Conservation (phyloP, 345 rosid genomes). For the Punica granatum region DNA sequence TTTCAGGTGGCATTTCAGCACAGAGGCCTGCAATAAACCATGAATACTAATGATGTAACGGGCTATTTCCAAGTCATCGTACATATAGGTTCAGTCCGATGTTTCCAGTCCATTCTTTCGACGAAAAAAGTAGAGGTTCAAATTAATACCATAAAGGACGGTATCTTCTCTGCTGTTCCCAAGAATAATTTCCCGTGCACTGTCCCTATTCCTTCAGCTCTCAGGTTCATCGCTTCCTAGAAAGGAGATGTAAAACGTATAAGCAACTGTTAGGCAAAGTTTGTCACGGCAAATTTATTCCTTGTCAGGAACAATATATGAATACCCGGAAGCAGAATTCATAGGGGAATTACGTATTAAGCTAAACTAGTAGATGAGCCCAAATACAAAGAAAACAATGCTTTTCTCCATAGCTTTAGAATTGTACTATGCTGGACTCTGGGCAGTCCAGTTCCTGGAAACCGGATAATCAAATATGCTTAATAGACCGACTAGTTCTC, state of each 20-base stretch:
- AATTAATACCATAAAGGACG: slow-evolving; percentile 51
- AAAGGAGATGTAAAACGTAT: slow-evolving; percentile 5
- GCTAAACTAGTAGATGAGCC: too few species aligned
- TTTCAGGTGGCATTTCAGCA: slow-evolving; percentile 56
- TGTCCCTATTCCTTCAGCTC: slow-evolving; percentile 49
- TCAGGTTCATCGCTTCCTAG: slow-evolving; percentile 36
- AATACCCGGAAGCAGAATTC: too few species aligned
- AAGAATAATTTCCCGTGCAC: slow-evolving; percentile 24
- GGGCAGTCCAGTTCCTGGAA: background rate
- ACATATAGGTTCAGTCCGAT: too few species aligned
- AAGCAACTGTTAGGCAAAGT: too few species aligned
- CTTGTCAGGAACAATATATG: too few species aligned
- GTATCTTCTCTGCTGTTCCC: slow-evolving; percentile 50
- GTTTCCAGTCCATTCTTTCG: too few species aligned
- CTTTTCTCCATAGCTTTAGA: background rate
- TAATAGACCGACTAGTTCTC: too few species aligned
- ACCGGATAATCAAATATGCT: too few species aligned
- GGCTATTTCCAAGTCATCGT: too few species aligned
- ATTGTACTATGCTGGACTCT: background rate
- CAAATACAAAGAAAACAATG: too few species aligned
- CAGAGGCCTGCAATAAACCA: slow-evolving; percentile 43
- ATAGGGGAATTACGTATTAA: too few species aligned
- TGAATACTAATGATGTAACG: background rate
- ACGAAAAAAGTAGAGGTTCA: background rate
- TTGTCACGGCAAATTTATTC: too few species aligned